Base-by-base conservation (phyloP, 106 monocot species). In the Acorus calamus region DNA sequence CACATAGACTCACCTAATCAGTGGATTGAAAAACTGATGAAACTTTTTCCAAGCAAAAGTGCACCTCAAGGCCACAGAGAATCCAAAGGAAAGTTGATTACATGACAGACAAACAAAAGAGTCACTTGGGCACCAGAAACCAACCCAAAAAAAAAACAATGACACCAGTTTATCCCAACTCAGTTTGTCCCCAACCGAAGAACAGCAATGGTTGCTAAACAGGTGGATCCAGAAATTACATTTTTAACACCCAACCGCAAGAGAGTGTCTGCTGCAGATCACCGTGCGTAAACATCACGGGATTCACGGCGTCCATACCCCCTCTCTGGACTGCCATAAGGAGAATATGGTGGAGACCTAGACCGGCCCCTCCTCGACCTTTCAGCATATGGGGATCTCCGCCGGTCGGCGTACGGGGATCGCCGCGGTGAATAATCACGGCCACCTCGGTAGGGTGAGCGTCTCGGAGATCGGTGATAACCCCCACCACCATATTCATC, bases 331-430 rank as follows among this genome's bases (percentile, higher is more conserved):
- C 83, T 87, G 4, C 79, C 65, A 56, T 86, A 86, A 7, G 82
- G 87, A 6, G 88, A 83, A 73, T 76, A 76, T 3, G 75, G 79
- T 8, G 71, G 63, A 47, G 80, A 85, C 14, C 84, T 58, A 41
- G 89, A 89, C 9, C 77, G 64, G 3, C 81, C 83, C 61, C 84
- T 86, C 64, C 81, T 78, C 7, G 80, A 67, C 60, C 86, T 83
- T 2, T 82, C 72, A 52, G 74, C 77, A 54, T 71, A 79, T 10
- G 83, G 80, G 10, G 89, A 81, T 4, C 81, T 72, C 0, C 60
- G 82, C 51, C 73, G 56, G 8, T 57, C 73, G 11, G 55, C 68
- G 46, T 68, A 68, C 4, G 60, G 68, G 4, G 74, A 75, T 3
- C 55, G 68, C 48, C 68, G 61, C 28, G 82, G 83, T 11, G 86